Evolutionary conservation across 169 alveolate genomes (phyloP), one percentile per base, ranked within the genome.

Genomic region (Babesia bovis): DNA sequence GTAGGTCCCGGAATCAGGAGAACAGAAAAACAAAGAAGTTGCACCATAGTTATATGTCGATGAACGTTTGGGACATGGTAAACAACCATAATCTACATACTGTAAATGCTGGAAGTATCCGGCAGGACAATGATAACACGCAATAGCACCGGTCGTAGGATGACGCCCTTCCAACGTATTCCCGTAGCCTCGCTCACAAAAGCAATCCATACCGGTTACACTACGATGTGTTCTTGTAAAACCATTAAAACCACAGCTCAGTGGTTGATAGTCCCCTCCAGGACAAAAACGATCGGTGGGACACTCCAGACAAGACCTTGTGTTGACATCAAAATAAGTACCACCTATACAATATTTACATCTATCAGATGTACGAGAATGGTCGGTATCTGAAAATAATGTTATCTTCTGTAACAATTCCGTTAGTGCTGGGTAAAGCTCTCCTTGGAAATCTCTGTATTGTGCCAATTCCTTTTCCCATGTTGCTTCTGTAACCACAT

Each of bases 11-110:
- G 81, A 68, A 28, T 82, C 71, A 17, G 93, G 90, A 25, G 82
- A 23, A 38, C 93, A 88, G 26, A 78, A 65, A 28, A 76, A 59
- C n/a, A 88, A 47, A 25, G 84, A 66, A 10, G 78, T 81, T 3
- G 93, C 79, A 36, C 76, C 84, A 13, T 38, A 30, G 25, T 57
- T 36, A 30, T 40, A 40, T 2, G 91, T 88, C 38, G 82, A 66
- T 15, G 93, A 79, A 40, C 74, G 25, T 32, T 58, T 63, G 7
- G 93, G 93, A 33, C 93, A 88, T 41, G 93, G 91, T 41, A 88
- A 50, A 28, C 93, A 88, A 41, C 76, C 73, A 33, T 72, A 67
- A 56, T 73, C 85, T 21, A 52, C 76, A n/a, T 57, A 61, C 19
- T 70, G 68, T 41, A 85, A 52, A 51, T 79, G 90, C 66, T 88